These are phyloP conservation scores for Apophysomyces elegans DNA, from an alignment of 371 early-diverging fungal genomes.

Conservation along the genomic window DNA sequence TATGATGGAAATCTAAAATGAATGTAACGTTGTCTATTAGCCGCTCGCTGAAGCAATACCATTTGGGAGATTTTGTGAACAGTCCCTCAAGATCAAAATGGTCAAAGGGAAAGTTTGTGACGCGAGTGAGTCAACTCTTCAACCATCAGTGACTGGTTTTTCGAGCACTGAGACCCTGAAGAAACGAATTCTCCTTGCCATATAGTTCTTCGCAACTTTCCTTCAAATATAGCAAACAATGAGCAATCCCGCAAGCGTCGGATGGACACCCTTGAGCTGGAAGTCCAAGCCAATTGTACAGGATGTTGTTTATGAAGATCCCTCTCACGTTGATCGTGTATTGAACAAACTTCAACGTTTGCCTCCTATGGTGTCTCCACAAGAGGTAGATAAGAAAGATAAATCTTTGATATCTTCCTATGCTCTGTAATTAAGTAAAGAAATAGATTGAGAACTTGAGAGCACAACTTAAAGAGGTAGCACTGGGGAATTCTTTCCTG, in stretches of 20 bases:
- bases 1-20: no score
- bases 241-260: not conserved
- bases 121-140: no score
- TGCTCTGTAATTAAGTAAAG: no score
- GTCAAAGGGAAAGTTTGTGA: no score
- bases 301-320: slow-evolving; percentile 88
- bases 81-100: no score
- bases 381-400: slow-evolving; percentile 65
- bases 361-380: slow-evolving; percentile 89
- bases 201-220: not conserved
- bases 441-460: slow-evolving; percentile 81
- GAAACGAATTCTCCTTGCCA: no score
- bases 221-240: not conserved
- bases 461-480: slow-evolving; percentile 84
- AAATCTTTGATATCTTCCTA: not conserved
- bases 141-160: no score
- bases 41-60: no score
- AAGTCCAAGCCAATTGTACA: slow-evolving; percentile 85
- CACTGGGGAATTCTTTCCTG: slow-evolving; percentile 89
- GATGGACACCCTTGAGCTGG: slow-evolving; percentile 88
- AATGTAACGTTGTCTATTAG: no score
- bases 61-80: no score
- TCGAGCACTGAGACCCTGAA: no score
- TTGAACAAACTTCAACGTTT: slow-evolving; percentile 79
- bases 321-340: slow-evolving; percentile 67